Evolutionary conservation across 1,284 basidiomycete species (phyloP).

Genomic region (Chiua sp.): DNA sequence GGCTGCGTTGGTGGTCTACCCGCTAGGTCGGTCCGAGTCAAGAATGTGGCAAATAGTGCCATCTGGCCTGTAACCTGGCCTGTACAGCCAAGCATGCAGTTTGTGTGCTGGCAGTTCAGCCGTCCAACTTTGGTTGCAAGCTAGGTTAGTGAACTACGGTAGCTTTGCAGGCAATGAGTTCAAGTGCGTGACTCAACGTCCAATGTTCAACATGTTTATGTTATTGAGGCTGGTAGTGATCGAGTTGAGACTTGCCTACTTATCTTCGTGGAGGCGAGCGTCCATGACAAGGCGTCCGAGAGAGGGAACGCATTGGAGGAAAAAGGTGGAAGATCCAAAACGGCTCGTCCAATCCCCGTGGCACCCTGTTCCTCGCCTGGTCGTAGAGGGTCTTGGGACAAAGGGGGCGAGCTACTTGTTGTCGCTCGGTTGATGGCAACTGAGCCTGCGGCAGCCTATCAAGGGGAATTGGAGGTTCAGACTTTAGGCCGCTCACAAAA

Average conservation of each 20-base stretch:
- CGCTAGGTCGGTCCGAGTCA: no score
- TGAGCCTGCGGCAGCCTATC: constrained; percentile 38
- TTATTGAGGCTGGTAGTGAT: not conserved
- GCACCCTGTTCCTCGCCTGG: constrained; percentile 29
- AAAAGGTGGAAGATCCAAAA: constrained; percentile 5
- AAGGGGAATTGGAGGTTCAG: constrained; percentile 34
- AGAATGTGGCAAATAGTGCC: no score
- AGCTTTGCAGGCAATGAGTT: not conserved
- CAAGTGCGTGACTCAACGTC: not conserved
- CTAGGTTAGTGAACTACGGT: not conserved
- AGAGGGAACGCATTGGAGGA: constrained; percentile 11
- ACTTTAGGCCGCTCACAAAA: constrained; percentile 40
- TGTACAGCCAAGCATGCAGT: no score
- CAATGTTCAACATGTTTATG: no score
- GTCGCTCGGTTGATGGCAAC: constrained; percentile 36
- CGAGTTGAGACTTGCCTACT: constrained; percentile 1
- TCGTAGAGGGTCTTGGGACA: constrained; percentile 31
- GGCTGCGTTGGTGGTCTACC: not conserved
- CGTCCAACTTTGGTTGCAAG: not conserved
- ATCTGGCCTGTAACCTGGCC: no score
- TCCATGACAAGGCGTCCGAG: constrained; percentile 14
- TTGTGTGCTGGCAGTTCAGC: no score
- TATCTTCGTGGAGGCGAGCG: constrained; percentile 1
- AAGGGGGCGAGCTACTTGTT: constrained; percentile 19
- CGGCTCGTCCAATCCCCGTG: constrained; percentile 31